Conservation (phyloP, 164 flowering plant genomes). For the Protea cynaroides region DNA sequence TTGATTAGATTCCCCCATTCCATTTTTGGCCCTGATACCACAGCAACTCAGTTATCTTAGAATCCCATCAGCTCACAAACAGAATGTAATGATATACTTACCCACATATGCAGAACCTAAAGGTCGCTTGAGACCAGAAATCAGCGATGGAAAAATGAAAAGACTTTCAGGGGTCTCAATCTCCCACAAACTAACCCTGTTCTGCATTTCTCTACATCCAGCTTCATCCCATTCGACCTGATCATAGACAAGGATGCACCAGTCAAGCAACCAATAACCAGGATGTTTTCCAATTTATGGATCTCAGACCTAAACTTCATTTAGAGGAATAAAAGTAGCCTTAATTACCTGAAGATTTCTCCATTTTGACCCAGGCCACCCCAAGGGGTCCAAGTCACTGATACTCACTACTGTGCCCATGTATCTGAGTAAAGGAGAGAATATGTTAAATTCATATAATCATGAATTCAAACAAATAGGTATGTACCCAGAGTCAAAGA, state of each 20-base stretch:
- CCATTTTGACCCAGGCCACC: slow-evolving; percentile 98
- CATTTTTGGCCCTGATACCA: slow-evolving; percentile 38
- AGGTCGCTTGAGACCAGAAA: slow-evolving; percentile 75
- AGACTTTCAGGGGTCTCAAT: slow-evolving; percentile 93
- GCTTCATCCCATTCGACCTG: slow-evolving; percentile 99
- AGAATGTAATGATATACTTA: slow-evolving; percentile 19
- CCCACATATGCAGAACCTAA: slow-evolving; percentile 52
- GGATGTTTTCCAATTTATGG: neutral
- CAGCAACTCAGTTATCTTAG: neutral
- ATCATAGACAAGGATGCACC: slow-evolving; percentile 6
- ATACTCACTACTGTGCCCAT: slow-evolving; percentile 89
- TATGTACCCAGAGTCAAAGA: no score
- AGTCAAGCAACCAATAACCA: neutral
- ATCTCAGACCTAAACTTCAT: neutral
- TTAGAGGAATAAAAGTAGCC: slow-evolving; percentile 1
- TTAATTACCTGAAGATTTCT: slow-evolving; percentile 78
- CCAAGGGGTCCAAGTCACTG: slow-evolving; percentile 80
- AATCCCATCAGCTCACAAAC: neutral
- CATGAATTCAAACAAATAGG: neutral
- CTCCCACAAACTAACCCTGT: slow-evolving; percentile 89
- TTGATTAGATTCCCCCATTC: slow-evolving; percentile 64
- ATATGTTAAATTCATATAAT: neutral
- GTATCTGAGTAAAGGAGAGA: slow-evolving; percentile 44
- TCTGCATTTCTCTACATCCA: slow-evolving; percentile 75
- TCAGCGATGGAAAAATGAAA: slow-evolving; percentile 76